These are phyloP conservation scores for Oidiodendron maius DNA, from an alignment of 495 filamentous ascomycete genomes.

Conservation along the genomic window DNA sequence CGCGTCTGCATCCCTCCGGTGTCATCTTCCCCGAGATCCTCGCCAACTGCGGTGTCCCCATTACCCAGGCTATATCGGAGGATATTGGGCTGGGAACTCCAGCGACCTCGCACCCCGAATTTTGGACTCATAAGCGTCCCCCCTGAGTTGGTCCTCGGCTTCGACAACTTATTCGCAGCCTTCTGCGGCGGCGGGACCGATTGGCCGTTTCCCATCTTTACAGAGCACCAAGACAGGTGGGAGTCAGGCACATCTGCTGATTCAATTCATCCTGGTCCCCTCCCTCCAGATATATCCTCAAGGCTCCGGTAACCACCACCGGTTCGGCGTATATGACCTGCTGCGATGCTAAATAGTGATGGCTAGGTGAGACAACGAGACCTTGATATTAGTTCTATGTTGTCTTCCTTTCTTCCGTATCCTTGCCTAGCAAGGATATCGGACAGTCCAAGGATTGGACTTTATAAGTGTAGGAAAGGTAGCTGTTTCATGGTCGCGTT, in stretches of 20 bases:
- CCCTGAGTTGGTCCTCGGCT: slow-evolving; percentile 19
- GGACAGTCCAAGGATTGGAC: too few relatives aligned
- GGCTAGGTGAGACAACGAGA: too few relatives aligned
- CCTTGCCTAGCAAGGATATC: too few relatives aligned
- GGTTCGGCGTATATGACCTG: too few relatives aligned
- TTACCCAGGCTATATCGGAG: background rate
- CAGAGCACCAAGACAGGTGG: background rate
- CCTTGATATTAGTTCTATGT: too few relatives aligned
- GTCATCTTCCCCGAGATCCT: background rate
- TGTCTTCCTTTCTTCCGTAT: too few relatives aligned
- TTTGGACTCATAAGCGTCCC: slow-evolving; percentile 8
- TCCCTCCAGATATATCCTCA: background rate
- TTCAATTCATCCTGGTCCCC: slow-evolving; percentile 13
- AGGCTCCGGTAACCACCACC: too few relatives aligned
- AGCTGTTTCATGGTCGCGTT: too few relatives aligned
- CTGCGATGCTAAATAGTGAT: too few relatives aligned
- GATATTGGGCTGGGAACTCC: slow-evolving; percentile 10
- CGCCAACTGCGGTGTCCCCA: background rate
- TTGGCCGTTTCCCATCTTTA: slow-evolving; percentile 21
- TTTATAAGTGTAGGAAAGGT: too few relatives aligned
- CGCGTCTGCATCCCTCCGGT: slow-evolving; percentile 12
- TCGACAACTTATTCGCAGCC: slow-evolving; percentile 19
- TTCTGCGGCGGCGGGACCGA: slow-evolving; percentile 11
- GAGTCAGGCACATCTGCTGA: background rate
- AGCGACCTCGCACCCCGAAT: slow-evolving; percentile 5